These are phyloP conservation scores for Aspergillus costaricaensis DNA, from an alignment of 2,329 filamentous ascomycete species.

Conservation along the genomic window DNA sequence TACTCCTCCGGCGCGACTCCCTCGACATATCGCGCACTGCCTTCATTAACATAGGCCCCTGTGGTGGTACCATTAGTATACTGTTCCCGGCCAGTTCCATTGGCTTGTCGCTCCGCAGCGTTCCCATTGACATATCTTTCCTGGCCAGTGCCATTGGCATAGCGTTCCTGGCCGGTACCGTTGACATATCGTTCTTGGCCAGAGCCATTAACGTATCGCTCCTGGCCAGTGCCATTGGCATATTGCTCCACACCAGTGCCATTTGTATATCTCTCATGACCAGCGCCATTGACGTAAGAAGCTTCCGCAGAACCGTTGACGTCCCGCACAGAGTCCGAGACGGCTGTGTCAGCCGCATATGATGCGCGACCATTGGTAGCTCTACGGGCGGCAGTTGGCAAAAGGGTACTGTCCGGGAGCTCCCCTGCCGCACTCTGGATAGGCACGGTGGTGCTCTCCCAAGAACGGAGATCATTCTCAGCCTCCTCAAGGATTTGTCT, in stretches of 20 bases:
- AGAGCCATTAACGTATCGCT: neutral
- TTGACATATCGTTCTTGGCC: neutral
- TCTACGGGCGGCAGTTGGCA: constrained; percentile 28
- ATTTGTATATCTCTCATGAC: neutral
- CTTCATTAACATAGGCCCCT: neutral
- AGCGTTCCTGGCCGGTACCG: neutral
- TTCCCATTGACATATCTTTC: neutral
- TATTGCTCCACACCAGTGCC: neutral
- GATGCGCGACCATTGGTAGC: constrained; percentile 11
- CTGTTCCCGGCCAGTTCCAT: neutral
- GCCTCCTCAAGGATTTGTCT: constrained; percentile 89
- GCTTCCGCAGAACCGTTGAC: constrained; percentile 6
- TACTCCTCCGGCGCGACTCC: no score
- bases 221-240: neutral
- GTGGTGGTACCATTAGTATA: neutral
- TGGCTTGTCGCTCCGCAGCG: neutral
- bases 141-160: neutral
- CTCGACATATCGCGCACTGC: neutral
- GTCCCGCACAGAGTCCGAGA: constrained; percentile 2
- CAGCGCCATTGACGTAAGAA: neutral
- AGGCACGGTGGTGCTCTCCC: constrained; percentile 61
- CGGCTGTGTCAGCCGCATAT: constrained; percentile 1
- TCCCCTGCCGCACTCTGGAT: constrained; percentile 53
- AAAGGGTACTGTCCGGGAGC: constrained; percentile 46
- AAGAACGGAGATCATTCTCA: constrained; percentile 81